Base-by-base conservation (phyloP, 2,329 filamentous ascomycete species). In the Laburnicola sp. region DNA sequence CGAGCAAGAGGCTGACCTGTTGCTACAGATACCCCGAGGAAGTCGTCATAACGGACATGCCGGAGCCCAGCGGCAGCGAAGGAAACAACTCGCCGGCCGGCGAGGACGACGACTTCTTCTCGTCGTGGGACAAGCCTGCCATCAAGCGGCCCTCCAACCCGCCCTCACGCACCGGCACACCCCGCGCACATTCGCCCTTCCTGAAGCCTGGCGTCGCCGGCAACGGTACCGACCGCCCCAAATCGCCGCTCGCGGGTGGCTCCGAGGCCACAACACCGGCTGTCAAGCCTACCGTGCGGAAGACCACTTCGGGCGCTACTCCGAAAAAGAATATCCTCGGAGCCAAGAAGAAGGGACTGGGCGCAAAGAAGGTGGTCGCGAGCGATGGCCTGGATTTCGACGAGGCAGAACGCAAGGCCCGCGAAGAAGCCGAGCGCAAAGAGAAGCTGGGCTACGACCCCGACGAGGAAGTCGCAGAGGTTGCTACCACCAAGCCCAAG, bases 111-210 rank as follows among this genome's bases (percentile, higher is more conserved):
- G 94, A 97, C 72, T 99, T 99, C 80, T 99, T 99, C 77, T 96
- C 93, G 7, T 97, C 91, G 0, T 99, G 93, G 94, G 94, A 97
- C 70, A 97, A 97, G 78, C 94, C 94, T 22, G 84, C 91, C 3
- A 95, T 99, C 76, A 99, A 97, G 81, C 86, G 91, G 64, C 93
- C 93, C 31, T 97, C 91, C 58, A 96, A 96, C 60, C 93, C 94
- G 11, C 83, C 94, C 37, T 97, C 93, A 32, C 87, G 94, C 68
- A 94, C 90, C 37, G 86, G 85, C 45, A 97, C 94, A 2, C 93
- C 93, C 11, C 87, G 89, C 3, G 82, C 88, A 8, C 83, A 85
- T 3, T 97, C 93, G n/a, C 93, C 94, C 1, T 96, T 97, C 80
- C 81, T 97, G 54, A 92, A 86, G 69, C 81, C 89, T 10, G 79